Percentiles rank a stretch among this genome's conserved stretches.
phyloP scores from a whole-genome alignment of 2,329 filamentous ascomycete genomes.

The Claviceps pazoutovae region DNA sequence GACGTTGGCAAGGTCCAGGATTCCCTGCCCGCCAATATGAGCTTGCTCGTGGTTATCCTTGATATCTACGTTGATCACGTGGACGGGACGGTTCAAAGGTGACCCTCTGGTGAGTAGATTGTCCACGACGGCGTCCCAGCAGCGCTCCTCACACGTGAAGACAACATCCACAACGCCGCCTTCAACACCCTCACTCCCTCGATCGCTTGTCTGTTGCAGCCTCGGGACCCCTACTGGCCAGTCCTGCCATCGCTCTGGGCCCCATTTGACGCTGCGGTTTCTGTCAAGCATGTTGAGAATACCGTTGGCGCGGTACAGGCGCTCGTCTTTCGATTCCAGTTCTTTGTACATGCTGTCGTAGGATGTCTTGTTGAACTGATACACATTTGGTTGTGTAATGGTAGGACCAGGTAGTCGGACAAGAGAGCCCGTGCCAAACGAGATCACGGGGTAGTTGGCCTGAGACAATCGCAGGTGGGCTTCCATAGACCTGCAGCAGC shows the following conservation, averaged over 20 bases:
- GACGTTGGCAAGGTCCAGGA: slow-evolving; percentile 76
- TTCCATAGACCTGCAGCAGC: slow-evolving; percentile 52
- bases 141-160: slow-evolving; percentile 93
- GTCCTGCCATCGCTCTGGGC: slow-evolving; percentile 94
- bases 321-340: slow-evolving; percentile 68
- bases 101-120: slow-evolving; percentile 77
- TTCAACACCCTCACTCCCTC: slow-evolving; percentile 69
- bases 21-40: slow-evolving; percentile 75
- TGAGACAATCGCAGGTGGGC: slow-evolving; percentile 86
- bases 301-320: slow-evolving; percentile 82
- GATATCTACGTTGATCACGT: slow-evolving; percentile 97
- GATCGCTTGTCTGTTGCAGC: slow-evolving; percentile 59
- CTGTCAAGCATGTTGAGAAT: slow-evolving; percentile 91
- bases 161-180: slow-evolving; percentile 85
- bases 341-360: slow-evolving; percentile 93
- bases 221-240: slow-evolving; percentile 82
- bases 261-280: slow-evolving; percentile 86
- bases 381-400: slow-evolving; percentile 90
- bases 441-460: slow-evolving; percentile 87
- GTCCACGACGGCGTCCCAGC: slow-evolving; percentile 95
- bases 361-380: slow-evolving; percentile 93
- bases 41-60: slow-evolving; percentile 98
- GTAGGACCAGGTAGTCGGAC: slow-evolving; percentile 85
- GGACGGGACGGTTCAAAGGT: slow-evolving; percentile 80
- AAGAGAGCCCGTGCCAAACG: slow-evolving; percentile 89